Conservation (phyloP, 2,329 filamentous ascomycete species). For the Penicillium sumatraense region DNA sequence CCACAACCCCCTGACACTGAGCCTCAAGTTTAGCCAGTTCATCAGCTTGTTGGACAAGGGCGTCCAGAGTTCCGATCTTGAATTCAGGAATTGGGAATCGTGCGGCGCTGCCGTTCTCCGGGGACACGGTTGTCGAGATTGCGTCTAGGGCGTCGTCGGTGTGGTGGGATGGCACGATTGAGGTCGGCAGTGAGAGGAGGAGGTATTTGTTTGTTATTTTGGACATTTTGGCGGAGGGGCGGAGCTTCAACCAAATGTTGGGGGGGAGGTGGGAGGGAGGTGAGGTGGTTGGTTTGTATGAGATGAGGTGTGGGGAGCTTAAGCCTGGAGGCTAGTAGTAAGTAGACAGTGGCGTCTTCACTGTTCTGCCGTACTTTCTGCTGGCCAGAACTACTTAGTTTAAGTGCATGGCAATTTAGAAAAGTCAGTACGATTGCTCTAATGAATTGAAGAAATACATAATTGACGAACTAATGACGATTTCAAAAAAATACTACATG, state of each 20-base stretch:
- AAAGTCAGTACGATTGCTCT: too few relatives aligned
- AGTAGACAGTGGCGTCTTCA: too few relatives aligned
- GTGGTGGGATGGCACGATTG: conserved; percentile 80
- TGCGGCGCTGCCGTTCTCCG: conserved; percentile 75
- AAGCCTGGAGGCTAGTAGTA: too few relatives aligned
- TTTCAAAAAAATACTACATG: too few relatives aligned
- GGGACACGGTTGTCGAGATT: conserved; percentile 71
- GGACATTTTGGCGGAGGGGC: conserved; percentile 40
- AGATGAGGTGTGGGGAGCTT: not conserved
- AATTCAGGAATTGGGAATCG: conserved; percentile 88
- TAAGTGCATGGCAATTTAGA: too few relatives aligned
- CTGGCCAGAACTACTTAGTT: too few relatives aligned
- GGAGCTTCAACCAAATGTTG: too few relatives aligned
- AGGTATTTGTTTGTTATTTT: conserved; percentile 69
- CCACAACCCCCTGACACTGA: conserved; percentile 78
- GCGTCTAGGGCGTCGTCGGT: conserved; percentile 79
- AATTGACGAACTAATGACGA: too few relatives aligned
- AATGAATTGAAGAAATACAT: too few relatives aligned
- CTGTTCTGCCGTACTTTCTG: too few relatives aligned
- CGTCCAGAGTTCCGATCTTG: conserved; percentile 97
- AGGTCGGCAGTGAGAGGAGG: conserved; percentile 86
- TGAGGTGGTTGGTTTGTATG: too few relatives aligned
- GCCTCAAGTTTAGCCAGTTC: conserved; percentile 87
- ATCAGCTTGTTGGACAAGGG: conserved; percentile 93
- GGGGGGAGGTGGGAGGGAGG: too few relatives aligned